Percentiles rank a stretch among this genome's conserved stretches.
Evolutionary conservation across 805 yeast species (phyloP).

Genomic region (Hemisphaericaspora nanyangensis): DNA sequence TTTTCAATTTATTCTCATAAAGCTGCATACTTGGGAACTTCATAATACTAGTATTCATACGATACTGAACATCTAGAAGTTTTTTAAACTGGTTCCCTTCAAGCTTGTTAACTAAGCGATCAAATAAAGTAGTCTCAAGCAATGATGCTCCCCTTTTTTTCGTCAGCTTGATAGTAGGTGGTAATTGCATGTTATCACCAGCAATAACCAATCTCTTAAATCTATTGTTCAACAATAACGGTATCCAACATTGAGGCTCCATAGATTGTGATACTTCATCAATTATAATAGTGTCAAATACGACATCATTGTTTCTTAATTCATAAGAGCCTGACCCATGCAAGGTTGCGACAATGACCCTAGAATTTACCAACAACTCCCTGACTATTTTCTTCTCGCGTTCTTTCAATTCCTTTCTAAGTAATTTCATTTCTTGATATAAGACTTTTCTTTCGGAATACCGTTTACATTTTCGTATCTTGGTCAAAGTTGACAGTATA

Average conservation of each 20-base stretch:
- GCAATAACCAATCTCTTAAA: conserved; percentile 68
- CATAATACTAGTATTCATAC: conserved; percentile 84
- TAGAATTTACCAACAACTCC: conserved; percentile 56
- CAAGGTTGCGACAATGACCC: conserved; percentile 75
- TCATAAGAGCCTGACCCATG: conserved; percentile 85
- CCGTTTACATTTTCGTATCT: conserved; percentile 56
- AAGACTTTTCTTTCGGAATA: conserved; percentile 63
- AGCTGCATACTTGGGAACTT: conserved; percentile 65
- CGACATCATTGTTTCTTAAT: conserved; percentile 32
- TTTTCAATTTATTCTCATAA: conserved; percentile 60
- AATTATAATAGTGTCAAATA: conserved; percentile 79
- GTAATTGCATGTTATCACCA: conserved; percentile 89
- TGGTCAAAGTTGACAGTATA: conserved; percentile 56
- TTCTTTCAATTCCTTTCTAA: conserved; percentile 63
- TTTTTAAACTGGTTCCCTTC: conserved; percentile 46
- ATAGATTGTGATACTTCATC: conserved; percentile 95
- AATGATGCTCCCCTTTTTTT: conserved; percentile 39
- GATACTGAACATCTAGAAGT: conserved; percentile 72
- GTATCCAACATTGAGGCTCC: conserved; percentile 97
- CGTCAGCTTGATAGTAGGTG: conserved; percentile 73
- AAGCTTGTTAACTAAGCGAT: conserved; percentile 53
- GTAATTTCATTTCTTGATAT: conserved; percentile 63
- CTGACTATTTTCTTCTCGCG: conserved; percentile 63
- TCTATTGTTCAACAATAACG: conserved; percentile 63
- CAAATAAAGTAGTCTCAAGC: conserved; percentile 73